Base-by-base conservation (phyloP, 1,284 basidiomycete genomes). In the Chondrostereum purpureum region DNA sequence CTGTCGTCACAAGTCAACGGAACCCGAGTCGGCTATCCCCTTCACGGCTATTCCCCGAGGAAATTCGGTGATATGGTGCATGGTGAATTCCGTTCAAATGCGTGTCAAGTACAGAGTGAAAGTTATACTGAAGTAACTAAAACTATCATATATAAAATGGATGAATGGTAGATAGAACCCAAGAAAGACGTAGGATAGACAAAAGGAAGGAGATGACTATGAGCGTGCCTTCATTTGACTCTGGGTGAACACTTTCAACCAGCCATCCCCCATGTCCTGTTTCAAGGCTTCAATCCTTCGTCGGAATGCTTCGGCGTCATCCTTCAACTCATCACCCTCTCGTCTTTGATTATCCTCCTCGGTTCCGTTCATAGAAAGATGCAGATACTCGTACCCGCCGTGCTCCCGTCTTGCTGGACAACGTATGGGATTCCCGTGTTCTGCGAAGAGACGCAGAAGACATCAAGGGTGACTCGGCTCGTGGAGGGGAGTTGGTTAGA, bases 211-310 rank as follows among this genome's bases (percentile, higher is more conserved):
- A 13, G 16, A 14, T 11, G n/a, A 43, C 33, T 16, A 33, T 22
- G 5, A 19, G 35, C 51, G 42, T 14, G 55, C 50, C 54, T 56
- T 59, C 48, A 65, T 53, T 53, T 70, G 62, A 40, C 64, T 72
- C 68, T 89, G 86, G 53, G 78, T 85, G 57, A 85, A 82, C 44
- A 90, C 85, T 66, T 86, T 88, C 55, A 91, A 58, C 88, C 88
- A 92, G 10, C 82, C 81, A 33, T 91, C 90, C 1, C 89, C 89
- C 72, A 92, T 89, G 56, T 92, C 90, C 48, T 78, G 73, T 61
- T 86, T 79, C 57, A 93, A 57, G 5, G 81, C 82, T 67, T 92
- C 90, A 50, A 93, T 88, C 55, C 75, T 73, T 49, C 78, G 76
- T 38, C 90, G 72, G 59, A 87, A 88, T 37, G 78, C 73, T 47